Percentiles rank a stretch among this genome's conserved stretches.
These are phyloP conservation scores for Coemansia sp. DNA, from an alignment of 192 early-diverging fungal species.

Conservation along the genomic window DNA sequence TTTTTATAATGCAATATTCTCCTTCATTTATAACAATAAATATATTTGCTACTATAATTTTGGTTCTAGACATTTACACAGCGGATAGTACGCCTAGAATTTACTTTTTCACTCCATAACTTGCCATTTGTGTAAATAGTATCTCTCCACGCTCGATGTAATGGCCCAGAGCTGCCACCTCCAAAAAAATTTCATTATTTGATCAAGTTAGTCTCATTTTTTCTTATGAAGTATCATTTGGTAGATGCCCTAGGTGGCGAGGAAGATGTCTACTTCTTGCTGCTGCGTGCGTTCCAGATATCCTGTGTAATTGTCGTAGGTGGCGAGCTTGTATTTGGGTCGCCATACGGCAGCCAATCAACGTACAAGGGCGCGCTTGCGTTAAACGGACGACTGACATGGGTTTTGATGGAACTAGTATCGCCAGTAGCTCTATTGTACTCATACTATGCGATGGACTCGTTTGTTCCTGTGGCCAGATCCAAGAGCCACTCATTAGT, in stretches of 20 bases:
- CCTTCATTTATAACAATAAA: not conserved
- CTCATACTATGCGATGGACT: conserved; percentile 12
- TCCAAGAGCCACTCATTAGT: not conserved
- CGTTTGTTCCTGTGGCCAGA: not conserved
- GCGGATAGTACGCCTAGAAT: not conserved
- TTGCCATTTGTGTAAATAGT: no score
- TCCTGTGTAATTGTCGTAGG: conserved; percentile 19
- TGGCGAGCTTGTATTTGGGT: conserved; percentile 33
- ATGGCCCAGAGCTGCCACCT: not conserved
- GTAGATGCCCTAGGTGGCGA: not conserved
- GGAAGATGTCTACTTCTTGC: conserved; percentile 12
- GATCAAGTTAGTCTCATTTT: not conserved
- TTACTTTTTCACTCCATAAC: not conserved
- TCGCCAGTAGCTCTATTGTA: conserved; percentile 31
- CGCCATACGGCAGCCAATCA: conserved; percentile 53
- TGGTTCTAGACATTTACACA: not conserved
- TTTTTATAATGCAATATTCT: not conserved
- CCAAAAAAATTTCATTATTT: not conserved
- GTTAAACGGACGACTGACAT: conserved; percentile 31
- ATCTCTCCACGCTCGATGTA: not conserved
- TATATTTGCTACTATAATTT: not conserved
- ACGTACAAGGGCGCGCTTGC: conserved; percentile 25
- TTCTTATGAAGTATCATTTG: not conserved
- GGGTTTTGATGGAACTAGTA: conserved; percentile 50
- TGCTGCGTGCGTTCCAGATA: conserved; percentile 18